A percentile compares a stretch with the other conserved stretches of the same genome.
phyloP scores from a whole-genome alignment of 768 basidiomycete genomes.

The Tubosaeta sp. region DNA sequence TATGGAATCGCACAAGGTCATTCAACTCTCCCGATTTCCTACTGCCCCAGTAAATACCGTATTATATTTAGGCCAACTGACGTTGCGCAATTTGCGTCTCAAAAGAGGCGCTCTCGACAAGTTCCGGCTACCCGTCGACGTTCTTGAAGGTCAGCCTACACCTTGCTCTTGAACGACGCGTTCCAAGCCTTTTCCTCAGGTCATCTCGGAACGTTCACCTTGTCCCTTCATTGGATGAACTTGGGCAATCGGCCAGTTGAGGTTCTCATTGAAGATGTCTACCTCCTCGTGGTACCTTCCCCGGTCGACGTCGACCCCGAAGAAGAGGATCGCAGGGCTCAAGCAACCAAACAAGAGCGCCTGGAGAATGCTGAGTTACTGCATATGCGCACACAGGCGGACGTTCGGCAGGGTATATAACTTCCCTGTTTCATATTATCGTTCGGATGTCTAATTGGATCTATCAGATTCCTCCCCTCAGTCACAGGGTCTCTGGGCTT shows the following conservation, averaged over 20 bases:
- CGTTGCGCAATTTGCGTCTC: conserved; percentile 74
- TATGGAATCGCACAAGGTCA: conserved; percentile 86
- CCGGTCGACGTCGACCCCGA: conserved; percentile 64
- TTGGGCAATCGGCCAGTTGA: conserved; percentile 88
- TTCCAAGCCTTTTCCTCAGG: conserved; percentile 41
- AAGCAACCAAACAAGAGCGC: conserved; percentile 85
- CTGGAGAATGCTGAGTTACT: conserved; percentile 84
- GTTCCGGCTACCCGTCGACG: conserved; percentile 92
- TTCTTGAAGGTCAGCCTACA: conserved; percentile 67
- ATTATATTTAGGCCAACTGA: conserved; percentile 57
- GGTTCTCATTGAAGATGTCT: conserved; percentile 89
- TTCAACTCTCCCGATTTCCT: conserved; percentile 3
- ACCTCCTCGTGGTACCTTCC: conserved; percentile 86
- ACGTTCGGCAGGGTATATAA: conserved; percentile 42
- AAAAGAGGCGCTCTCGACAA: conserved; percentile 95
- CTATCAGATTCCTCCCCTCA: conserved; percentile 52
- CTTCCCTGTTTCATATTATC: neutral
- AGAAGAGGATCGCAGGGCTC: conserved; percentile 80
- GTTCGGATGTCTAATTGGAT: conserved; percentile 6
- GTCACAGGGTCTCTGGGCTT: conserved; percentile 80
- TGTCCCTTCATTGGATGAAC: conserved; percentile 88
- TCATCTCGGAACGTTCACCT: conserved; percentile 78
- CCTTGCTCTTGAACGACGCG: neutral
- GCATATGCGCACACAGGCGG: conserved; percentile 59
- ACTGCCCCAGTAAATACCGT: conserved; percentile 4